Base-by-base conservation (phyloP, 306 rosid genomes). In the Sicyos baderoa region DNA sequence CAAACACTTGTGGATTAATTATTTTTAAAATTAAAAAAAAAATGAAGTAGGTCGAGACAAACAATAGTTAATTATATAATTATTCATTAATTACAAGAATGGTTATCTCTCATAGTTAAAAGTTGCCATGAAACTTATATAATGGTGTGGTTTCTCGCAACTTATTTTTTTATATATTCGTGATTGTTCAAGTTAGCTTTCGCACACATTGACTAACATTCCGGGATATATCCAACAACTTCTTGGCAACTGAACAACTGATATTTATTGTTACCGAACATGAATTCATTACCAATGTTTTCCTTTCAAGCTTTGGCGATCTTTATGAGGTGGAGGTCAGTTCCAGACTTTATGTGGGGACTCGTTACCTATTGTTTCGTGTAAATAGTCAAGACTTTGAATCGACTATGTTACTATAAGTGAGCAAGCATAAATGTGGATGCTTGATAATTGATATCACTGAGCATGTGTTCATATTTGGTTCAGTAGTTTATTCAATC, bases 331-430 rank as follows among this genome's bases (percentile, higher is more conserved):
- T 69, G 44, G 73, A 40, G 54, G 63, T 70, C 53, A 64, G 65
- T 65, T 65, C 74, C 73, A 65, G 57, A 44, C 88, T 85, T 55
- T 83, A 76, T 68, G 90, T 85, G 16, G 80, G 82, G 72, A 45
- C 75, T 32, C 29, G 4, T 23, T 85, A 84, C 4, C 74, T 76
- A 72, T 50, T 82, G 9, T 58, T 75, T 73, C 72, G 22, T 45
- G 35, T 25, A 29, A 72, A 76, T 65, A 45, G 75, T 47, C 80
- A 16, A 49, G 77, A 64, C 21, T 79, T 62, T 14, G 85, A 85
- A 70, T 70, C 82, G 32, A 72, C 76, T 91, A 64, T 67, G 86
- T 85, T 32, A 84, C 90, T 2, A 16, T 91, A 35, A 79, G 96
- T 91, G 72, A 11, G 50, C 50, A 29, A 32, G 15, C 48, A 29